Conservation (phyloP, 805 yeast genomes). For the Metschnikowia cubensis region DNA sequence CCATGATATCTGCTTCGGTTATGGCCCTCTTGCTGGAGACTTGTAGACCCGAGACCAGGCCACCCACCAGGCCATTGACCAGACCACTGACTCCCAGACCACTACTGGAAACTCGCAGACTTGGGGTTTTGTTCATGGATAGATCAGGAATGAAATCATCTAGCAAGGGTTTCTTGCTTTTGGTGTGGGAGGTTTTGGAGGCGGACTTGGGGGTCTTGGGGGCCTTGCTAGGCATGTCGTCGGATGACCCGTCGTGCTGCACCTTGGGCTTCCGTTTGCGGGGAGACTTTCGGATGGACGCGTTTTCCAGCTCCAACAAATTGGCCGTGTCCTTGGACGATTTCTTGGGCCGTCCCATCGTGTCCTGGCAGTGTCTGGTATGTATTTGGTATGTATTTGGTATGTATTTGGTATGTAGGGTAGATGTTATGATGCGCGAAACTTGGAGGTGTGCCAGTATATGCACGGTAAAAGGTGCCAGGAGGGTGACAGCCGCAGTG, state of each 20-base stretch:
- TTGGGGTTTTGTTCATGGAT: neutral
- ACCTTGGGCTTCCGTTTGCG: conserved; percentile 3
- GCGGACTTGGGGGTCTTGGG: neutral
- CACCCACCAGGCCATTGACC: too few species aligned
- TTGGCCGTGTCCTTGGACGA: neutral
- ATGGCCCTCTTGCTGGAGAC: neutral
- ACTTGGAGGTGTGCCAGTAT: neutral
- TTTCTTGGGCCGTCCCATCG: neutral
- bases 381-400: too few species aligned
- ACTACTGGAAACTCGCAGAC: neutral
- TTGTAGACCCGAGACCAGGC: too few species aligned
- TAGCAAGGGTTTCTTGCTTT: neutral
- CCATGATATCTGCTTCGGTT: conserved; percentile 31
- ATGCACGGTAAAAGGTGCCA: neutral
- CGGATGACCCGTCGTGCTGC: neutral
- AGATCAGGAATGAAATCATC: conserved; percentile 1
- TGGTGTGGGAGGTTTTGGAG: neutral
- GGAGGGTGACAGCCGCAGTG: too few species aligned
- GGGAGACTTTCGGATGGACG: neutral
- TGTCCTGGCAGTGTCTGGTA: neutral
- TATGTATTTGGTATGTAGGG: neutral
- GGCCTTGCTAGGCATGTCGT: neutral
- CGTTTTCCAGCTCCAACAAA: neutral
- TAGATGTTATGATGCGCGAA: neutral
- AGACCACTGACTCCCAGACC: neutral